Percentiles rank a stretch among this genome's conserved stretches.
These are phyloP conservation scores for Fusarium sp. DNA, from an alignment of 2,329 filamentous ascomycete species.

Conservation along the genomic window DNA sequence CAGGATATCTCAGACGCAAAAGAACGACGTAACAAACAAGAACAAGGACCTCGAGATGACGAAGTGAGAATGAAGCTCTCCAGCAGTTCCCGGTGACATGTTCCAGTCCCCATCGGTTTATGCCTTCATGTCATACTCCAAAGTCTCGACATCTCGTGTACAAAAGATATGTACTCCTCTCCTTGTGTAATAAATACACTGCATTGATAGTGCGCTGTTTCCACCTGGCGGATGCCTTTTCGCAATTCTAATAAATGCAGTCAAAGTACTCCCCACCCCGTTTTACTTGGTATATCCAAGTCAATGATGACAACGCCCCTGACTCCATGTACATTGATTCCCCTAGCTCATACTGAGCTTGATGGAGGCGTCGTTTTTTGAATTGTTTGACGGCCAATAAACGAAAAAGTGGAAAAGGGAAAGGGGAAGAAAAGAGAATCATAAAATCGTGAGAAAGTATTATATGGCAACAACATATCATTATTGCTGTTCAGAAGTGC, in stretches of 20 bases:
- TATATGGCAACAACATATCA: not conserved
- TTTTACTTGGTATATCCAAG: slow-evolving; percentile 27
- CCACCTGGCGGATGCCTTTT: slow-evolving; percentile 24
- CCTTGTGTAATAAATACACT: not conserved
- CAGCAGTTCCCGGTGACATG: not conserved
- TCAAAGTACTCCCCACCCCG: slow-evolving; percentile 16
- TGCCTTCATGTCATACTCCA: not conserved
- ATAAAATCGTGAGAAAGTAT: slow-evolving; percentile 28
- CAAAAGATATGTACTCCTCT: not conserved
- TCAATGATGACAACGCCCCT: not conserved
- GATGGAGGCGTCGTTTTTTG: slow-evolving; percentile 6
- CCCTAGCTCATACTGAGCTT: slow-evolving; percentile 5
- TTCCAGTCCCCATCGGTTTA: not conserved
- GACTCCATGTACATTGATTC: slow-evolving; percentile 12
- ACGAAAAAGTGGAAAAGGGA: too few relatives aligned
- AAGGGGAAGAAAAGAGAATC: slow-evolving; percentile 18
- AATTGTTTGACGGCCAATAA: slow-evolving; percentile 4
- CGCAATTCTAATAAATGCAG: slow-evolving; percentile 40
- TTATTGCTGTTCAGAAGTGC: slow-evolving; percentile 32
- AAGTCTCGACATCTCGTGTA: not conserved
- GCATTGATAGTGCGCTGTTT: not conserved
- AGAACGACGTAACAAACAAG: not conserved
- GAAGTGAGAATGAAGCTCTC: not conserved
- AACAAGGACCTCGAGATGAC: not conserved
- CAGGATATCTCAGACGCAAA: slow-evolving; percentile 20